Percentiles rank a stretch among this genome's conserved stretches.
Conservation (phyloP, 306 rosid genomes). For the Quercus variabilis region DNA sequence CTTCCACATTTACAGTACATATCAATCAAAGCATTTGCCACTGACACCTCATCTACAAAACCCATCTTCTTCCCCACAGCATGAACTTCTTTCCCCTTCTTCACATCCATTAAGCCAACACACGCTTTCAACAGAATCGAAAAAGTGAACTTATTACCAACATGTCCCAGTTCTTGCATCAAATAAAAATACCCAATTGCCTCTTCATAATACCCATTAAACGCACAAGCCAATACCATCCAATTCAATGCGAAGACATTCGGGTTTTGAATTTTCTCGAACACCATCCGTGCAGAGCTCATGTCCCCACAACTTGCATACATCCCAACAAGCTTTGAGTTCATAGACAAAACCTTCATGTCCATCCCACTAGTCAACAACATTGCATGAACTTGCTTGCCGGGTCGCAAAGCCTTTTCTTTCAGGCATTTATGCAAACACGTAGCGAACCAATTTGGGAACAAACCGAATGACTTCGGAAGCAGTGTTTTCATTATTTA, state of each 20-base stretch:
- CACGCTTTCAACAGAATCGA: constrained; percentile 50
- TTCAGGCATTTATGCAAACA: constrained; percentile 60
- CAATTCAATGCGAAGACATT: constrained; percentile 69
- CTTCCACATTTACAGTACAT: constrained; percentile 63
- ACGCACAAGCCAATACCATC: constrained; percentile 47
- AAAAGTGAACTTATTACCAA: constrained; percentile 48
- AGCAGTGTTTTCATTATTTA: constrained; percentile 21
- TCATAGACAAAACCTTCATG: constrained; percentile 37
- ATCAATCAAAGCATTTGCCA: constrained; percentile 52
- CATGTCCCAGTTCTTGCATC: constrained; percentile 38
- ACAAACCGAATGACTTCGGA: constrained; percentile 19
- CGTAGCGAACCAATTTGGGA: constrained; percentile 33
- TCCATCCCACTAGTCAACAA: constrained; percentile 44
- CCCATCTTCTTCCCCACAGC: constrained; percentile 44
- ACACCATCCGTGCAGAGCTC: constrained; percentile 34
- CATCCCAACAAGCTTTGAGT: constrained; percentile 64
- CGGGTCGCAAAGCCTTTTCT: constrained; percentile 47
- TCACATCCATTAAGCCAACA: constrained; percentile 58
- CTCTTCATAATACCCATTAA: constrained; percentile 42
- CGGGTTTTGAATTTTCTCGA: constrained; percentile 31
- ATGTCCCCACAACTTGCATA: constrained; percentile 55
- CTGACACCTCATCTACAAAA: constrained; percentile 31
- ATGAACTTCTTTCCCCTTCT: constrained; percentile 62
- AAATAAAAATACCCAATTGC: constrained; percentile 42
- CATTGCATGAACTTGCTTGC: constrained; percentile 58